These are phyloP conservation scores for Barnettozyma populi DNA, from an alignment of 805 yeast species.

Conservation along the genomic window DNA sequence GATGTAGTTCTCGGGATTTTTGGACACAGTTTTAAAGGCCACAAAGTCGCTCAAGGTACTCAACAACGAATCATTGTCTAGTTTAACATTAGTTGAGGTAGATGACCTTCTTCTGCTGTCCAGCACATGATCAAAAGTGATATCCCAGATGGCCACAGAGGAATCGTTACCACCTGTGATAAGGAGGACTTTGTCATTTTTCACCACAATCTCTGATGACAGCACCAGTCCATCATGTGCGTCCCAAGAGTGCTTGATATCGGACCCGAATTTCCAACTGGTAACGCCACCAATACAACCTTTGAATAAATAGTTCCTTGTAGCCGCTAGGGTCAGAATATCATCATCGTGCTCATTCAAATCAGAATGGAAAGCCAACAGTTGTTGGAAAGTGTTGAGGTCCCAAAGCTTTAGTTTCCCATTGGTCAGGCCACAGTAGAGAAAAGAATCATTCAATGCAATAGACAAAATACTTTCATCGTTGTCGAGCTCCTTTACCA, in stretches of 20 bases:
- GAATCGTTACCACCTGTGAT: conserved; percentile 69
- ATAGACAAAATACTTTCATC: conserved; percentile 70
- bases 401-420: conserved; percentile 86
- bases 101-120: conserved; percentile 12
- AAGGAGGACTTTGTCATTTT: conserved; percentile 38
- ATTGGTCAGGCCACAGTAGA: conserved; percentile 77
- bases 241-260: conserved; percentile 40
- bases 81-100: conserved; percentile 16
- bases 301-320: conserved; percentile 54
- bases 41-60: conserved; percentile 56
- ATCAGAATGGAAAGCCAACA: conserved; percentile 37
- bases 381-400: conserved; percentile 68
- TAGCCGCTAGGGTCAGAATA: conserved; percentile 54
- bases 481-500: conserved; percentile 45
- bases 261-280: conserved; percentile 45
- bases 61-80: conserved; percentile 59
- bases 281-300: conserved; percentile 45
- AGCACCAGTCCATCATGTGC: conserved; percentile 54
- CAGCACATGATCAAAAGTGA: conserved; percentile 21
- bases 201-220: conserved; percentile 45
- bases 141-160: conserved; percentile 69
- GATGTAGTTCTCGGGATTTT: conserved; percentile 57
- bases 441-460: conserved; percentile 54
- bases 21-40: conserved; percentile 72
- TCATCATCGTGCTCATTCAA: conserved; percentile 35